Evolutionary conservation across 2,329 filamentous ascomycete genomes (phyloP), one percentile per base, ranked within the genome.

Genomic region (Penicillium capsulatum): DNA sequence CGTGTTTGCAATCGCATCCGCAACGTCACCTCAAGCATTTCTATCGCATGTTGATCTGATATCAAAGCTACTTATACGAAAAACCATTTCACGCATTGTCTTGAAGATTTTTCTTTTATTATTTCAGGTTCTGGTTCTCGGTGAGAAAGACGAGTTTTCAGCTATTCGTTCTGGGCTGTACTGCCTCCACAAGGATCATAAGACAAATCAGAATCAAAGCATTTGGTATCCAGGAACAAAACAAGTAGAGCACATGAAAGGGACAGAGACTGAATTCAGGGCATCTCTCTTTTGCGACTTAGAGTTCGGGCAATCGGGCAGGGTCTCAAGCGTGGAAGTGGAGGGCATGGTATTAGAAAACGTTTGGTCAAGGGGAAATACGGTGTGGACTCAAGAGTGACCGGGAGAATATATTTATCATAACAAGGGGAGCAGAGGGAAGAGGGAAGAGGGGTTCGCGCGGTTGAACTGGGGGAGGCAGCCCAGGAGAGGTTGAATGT

Each of bases 371-470:
- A 41, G 36, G 41, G 36, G 38, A 48, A 42, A 48, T 40, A 47
- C 38, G 47, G 33, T 13, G 19, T 30, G 38, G 39, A 36, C 45
- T 22, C 40, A 29, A 35, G 36, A 29, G 38, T 44, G 37, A 40
- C 42, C 38, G 34, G 42, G 40, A 51, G 40, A 54, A 49, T 53
- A 55, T 54, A 55, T 54, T 55, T 53, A 55, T 55, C 47, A 42
- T 54, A 53, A 53, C 42, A 22, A 22, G 19, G 19, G 19, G 42
- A 50, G 45, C 47, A 51, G 47, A 44, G 51, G 49, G 45, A 45
- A 48, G 13, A 7, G 45, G 40, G 38, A 38, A 48, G 28, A 19
- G 40, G 34, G 34, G 27, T 42, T 43, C 20, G 29, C 34, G 29
- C n/a, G n/a, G n/a, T n/a, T n/a, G n/a, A n/a, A n/a, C n/a, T n/a